Conservation (phyloP, 352 stramenopile species). For the Globisporangium yorkense region DNA sequence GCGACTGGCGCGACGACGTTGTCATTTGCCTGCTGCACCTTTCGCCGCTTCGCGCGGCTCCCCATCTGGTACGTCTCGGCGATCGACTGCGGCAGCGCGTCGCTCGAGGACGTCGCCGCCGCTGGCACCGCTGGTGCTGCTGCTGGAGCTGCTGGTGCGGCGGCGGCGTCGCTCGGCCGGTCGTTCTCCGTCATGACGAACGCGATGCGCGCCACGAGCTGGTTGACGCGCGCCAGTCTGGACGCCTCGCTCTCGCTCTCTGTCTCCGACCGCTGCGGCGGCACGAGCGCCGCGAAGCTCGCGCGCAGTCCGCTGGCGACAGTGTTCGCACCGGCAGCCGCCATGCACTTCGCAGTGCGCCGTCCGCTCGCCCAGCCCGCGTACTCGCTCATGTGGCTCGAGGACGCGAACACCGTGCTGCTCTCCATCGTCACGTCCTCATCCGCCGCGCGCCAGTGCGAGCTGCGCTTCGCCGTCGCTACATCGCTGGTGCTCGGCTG, state of each 20-base stretch:
- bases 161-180: not conserved
- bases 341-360: slow-evolving; percentile 33
- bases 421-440: slow-evolving; percentile 15
- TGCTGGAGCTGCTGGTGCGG: not conserved
- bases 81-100: slow-evolving; percentile 55
- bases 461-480: not conserved
- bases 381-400: slow-evolving; percentile 42
- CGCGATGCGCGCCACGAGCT: slow-evolving; percentile 42
- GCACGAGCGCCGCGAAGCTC: slow-evolving; percentile 7
- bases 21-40: slow-evolving; percentile 19
- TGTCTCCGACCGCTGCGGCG: not conserved
- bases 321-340: not conserved
- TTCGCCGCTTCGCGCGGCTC: slow-evolving; percentile 60
- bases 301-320: slow-evolving; percentile 4
- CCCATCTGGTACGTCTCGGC: slow-evolving; percentile 70
- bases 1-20: slow-evolving; percentile 7
- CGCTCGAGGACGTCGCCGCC: slow-evolving; percentile 7
- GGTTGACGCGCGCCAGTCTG: slow-evolving; percentile 50
- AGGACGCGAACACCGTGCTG: slow-evolving; percentile 1
- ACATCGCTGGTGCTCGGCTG: not conserved
- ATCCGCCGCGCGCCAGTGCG: slow-evolving; percentile 17
- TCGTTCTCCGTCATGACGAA: slow-evolving; percentile 56
- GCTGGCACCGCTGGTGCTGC: slow-evolving; percentile 1
- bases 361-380: slow-evolving; percentile 50
- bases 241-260: slow-evolving; percentile 13